Evolutionary conservation across 2,329 filamentous ascomycete genomes (phyloP).

Genomic region (Xylariaceae sp.): DNA sequence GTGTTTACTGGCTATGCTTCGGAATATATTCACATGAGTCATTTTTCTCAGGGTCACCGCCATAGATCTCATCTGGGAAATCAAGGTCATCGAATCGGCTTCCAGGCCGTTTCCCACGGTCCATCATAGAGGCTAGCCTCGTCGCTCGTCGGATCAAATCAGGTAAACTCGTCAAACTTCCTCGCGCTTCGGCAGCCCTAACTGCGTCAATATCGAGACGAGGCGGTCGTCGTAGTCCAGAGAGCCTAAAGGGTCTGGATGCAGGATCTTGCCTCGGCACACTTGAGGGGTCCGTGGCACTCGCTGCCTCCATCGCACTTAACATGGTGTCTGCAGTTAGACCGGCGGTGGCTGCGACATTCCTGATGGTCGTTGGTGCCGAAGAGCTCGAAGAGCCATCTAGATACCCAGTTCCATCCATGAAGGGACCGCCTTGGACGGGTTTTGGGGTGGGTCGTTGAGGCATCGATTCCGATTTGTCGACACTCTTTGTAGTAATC

Average conservation of each 20-base stretch:
- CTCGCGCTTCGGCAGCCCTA: slow-evolving; percentile 75
- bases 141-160: slow-evolving; percentile 90
- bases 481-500: slow-evolving; percentile 43
- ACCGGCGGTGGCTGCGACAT: slow-evolving; percentile 22
- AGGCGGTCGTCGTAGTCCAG: slow-evolving; percentile 64
- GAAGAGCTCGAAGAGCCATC: slow-evolving; percentile 48
- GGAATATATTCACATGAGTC: slow-evolving; percentile 35
- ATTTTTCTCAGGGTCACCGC: slow-evolving; percentile 39
- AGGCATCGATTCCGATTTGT: slow-evolving; percentile 27
- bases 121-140: slow-evolving; percentile 79
- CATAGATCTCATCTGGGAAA: slow-evolving; percentile 46
- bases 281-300: slow-evolving; percentile 41
- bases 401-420: slow-evolving; percentile 44
- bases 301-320: slow-evolving; percentile 49
- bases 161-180: slow-evolving; percentile 86
- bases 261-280: slow-evolving; percentile 27
- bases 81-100: slow-evolving; percentile 57
- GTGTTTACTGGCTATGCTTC: background rate
- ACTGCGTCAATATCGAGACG: slow-evolving; percentile 80
- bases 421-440: slow-evolving; percentile 39
- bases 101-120: slow-evolving; percentile 68
- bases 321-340: slow-evolving; percentile 48
- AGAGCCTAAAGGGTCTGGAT: slow-evolving; percentile 43
- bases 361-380: slow-evolving; percentile 34
- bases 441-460: slow-evolving; percentile 38